Base-by-base conservation (phyloP, 495 filamentous ascomycete species). In the Aspergillus funiculosus region DNA sequence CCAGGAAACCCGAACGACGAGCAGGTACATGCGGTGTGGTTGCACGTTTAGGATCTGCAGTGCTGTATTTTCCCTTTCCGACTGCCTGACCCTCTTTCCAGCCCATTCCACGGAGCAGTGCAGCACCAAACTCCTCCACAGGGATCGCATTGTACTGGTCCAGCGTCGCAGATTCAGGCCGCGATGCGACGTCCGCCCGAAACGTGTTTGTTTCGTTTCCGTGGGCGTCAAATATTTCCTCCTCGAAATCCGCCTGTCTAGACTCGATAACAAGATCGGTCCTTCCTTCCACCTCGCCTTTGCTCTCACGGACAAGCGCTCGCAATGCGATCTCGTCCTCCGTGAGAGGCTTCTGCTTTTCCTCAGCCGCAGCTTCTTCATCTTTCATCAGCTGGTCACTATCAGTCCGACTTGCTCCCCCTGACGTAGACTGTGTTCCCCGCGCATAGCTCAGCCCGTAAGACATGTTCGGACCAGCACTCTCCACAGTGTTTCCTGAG, bases 41-140 rank as follows among this genome's bases (percentile, higher is more conserved):
- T n/a, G 61, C 60, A 21, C 62, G 54, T 2, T 67, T 56, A 9
- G 42, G 40, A 11, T 52, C 38, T 9, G 52, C 39, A 31, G 54
- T 57, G 15, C 68, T 65, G 39, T 71, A 74, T 14, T 73, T 67
- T 9, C 77, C 73, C 58, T 76, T 75, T 5, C 81, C 83, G 19
- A 87, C 67, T 15, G 75, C 63, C 46, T 91, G 79, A 1, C 90
- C 91, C 47, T 95, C 87, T 56, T 85, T 85, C 91, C 90, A 96
- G 4, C 92, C 92, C 81, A 95, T 94, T 8, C 88, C 87, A 5
- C 87, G 78, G 19, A 99, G 74, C 39, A 97, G 66, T 2, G 87
- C 87, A 17, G 86, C 82, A 24, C 91, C 92, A 55, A 97, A 99
- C 46, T 94, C 87, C 48, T 96, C 92, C 26, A 97, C 87, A 0